A percentile compares a stretch with the other conserved stretches of the same genome.
Conservation (phyloP, 2,329 filamentous ascomycete species). For the Cercospora sojina region DNA sequence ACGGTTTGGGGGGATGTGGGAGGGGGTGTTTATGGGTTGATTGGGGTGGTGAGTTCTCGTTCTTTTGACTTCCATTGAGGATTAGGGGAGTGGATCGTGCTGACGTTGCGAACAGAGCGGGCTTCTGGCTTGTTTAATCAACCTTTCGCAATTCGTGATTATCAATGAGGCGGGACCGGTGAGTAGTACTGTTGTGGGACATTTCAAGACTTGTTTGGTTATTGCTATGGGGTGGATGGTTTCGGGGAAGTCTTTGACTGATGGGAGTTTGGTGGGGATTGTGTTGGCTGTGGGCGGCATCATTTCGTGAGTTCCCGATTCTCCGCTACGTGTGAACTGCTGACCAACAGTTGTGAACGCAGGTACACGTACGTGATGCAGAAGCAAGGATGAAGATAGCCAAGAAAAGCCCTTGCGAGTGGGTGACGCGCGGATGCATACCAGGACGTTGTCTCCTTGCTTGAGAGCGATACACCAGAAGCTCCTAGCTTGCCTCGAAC, state of each 20-base stretch:
- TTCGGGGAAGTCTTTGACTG: conserved; percentile 29
- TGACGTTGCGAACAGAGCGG: conserved; percentile 53
- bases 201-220: conserved; percentile 39
- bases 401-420: neutral
- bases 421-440: neutral
- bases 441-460: neutral
- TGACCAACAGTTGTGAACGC: neutral
- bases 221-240: conserved; percentile 36
- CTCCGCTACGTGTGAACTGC: conserved; percentile 1
- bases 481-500: neutral
- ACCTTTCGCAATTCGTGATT: conserved; percentile 44
- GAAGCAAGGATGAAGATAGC: conserved; percentile 15
- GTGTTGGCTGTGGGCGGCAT: conserved; percentile 37
- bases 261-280: conserved; percentile 35
- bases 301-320: conserved; percentile 30
- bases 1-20: conserved; percentile 57
- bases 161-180: conserved; percentile 38
- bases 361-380: conserved; percentile 27
- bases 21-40: conserved; percentile 44
- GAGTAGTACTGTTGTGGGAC: conserved; percentile 39
- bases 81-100: neutral
- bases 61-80: neutral
- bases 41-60: conserved; percentile 52
- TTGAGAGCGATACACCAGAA: neutral
- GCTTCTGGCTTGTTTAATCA: conserved; percentile 63